phyloP scores from a whole-genome alignment of 306 rosid genomes.

The Sechiopsis laciniata region DNA sequence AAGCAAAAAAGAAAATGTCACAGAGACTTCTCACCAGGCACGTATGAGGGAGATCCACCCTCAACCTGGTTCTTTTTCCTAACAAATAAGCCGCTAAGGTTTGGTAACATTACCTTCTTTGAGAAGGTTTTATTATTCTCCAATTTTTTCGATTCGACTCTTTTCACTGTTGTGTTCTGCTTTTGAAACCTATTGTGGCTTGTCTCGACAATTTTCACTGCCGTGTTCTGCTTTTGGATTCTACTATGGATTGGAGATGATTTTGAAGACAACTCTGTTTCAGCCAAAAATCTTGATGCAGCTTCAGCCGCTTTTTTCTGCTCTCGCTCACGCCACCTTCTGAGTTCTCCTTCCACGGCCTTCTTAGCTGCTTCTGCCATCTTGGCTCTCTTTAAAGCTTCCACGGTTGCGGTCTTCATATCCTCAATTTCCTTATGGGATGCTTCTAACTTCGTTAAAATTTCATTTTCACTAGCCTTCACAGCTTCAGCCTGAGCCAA shows the following conservation, averaged over 20 bases:
- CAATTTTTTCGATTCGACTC: slow-evolving; percentile 38
- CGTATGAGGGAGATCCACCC: slow-evolving; percentile 83
- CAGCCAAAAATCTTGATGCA: slow-evolving; percentile 74
- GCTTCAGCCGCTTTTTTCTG: slow-evolving; percentile 90
- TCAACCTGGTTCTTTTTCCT: slow-evolving; percentile 75
- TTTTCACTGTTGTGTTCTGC: slow-evolving; percentile 43
- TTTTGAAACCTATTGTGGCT: slow-evolving; percentile 52
- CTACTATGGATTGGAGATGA: slow-evolving; percentile 64
- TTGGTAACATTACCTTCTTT: slow-evolving; percentile 72
- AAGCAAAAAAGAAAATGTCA: slow-evolving; percentile 35
- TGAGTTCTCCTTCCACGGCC: slow-evolving; percentile 86
- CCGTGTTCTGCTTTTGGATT: slow-evolving; percentile 49
- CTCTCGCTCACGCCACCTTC: slow-evolving; percentile 84
- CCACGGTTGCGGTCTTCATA: slow-evolving; percentile 62
- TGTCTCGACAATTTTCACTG: slow-evolving; percentile 36
- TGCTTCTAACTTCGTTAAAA: slow-evolving; percentile 55
- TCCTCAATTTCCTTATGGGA: slow-evolving; percentile 72
- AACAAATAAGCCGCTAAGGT: slow-evolving; percentile 62
- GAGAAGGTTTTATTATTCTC: slow-evolving; percentile 60
- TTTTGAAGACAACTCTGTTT: slow-evolving; percentile 47
- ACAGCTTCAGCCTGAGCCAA: slow-evolving; percentile 97
- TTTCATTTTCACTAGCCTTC: slow-evolving; percentile 90
- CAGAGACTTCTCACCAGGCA: slow-evolving; percentile 68
- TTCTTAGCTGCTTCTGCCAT: slow-evolving; percentile 96
- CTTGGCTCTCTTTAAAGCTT: slow-evolving; percentile 67